Evolutionary conservation across 495 filamentous ascomycete species (phyloP).

Genomic region (Podospora pseudoanserina): DNA sequence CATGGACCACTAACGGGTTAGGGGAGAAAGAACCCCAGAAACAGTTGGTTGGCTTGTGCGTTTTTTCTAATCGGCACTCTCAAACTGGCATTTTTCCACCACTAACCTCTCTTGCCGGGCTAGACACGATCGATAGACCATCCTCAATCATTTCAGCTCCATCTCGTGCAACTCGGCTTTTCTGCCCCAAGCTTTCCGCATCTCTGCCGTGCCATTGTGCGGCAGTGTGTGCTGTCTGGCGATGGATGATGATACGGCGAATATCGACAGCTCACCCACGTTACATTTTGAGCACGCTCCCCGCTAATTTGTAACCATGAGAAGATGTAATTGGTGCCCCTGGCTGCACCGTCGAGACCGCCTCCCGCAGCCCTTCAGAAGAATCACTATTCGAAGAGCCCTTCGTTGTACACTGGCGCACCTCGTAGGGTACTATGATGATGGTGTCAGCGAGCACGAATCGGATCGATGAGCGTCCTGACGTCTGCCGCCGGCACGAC

Average conservation of each 20-base stretch:
- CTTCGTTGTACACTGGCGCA: background rate
- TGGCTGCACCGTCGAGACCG: background rate
- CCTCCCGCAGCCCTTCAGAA: background rate
- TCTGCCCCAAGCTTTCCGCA: background rate
- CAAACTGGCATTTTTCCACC: background rate
- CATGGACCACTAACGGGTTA: background rate
- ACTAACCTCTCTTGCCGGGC: background rate
- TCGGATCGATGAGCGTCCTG: slow-evolving; percentile 2
- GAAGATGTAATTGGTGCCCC: background rate
- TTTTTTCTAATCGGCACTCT: background rate
- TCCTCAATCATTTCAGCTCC: too few relatives aligned
- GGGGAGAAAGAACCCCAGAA: slow-evolving; percentile 3
- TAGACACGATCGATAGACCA: too few relatives aligned
- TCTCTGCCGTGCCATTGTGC: background rate
- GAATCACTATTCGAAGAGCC: background rate
- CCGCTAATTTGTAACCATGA: slow-evolving; percentile 9
- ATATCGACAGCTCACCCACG: background rate
- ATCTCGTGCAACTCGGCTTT: background rate
- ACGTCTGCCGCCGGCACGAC: background rate
- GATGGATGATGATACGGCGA: background rate
- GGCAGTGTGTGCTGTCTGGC: background rate
- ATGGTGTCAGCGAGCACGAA: background rate
- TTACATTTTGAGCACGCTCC: background rate
- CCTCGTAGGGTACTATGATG: background rate
- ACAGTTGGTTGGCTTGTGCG: background rate